These are phyloP conservation scores for Sungouiella thailandica DNA, from an alignment of 805 yeast species.

Conservation along the genomic window DNA sequence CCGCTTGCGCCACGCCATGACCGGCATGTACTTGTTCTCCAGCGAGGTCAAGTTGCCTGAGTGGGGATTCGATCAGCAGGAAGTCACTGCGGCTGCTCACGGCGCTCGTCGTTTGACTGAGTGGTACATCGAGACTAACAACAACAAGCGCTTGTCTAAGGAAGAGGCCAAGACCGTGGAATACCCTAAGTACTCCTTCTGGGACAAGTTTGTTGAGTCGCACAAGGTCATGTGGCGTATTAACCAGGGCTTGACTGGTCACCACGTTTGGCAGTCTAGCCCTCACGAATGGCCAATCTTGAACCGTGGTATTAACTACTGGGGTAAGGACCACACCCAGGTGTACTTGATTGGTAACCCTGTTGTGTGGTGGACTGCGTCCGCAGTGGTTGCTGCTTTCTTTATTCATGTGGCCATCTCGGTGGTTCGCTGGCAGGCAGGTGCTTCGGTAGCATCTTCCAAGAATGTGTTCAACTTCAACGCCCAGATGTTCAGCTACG, in stretches of 20 bases:
- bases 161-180: slow-evolving; percentile 25
- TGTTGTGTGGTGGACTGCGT: slow-evolving; percentile 70
- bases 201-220: slow-evolving; percentile 57
- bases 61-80: slow-evolving; percentile 84
- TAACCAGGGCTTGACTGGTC: slow-evolving; percentile 62
- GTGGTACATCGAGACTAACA: slow-evolving; percentile 75
- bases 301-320: slow-evolving; percentile 75
- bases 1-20: slow-evolving; percentile 73
- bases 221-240: slow-evolving; percentile 76
- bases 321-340: slow-evolving; percentile 58
- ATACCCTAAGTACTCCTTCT: slow-evolving; percentile 51
- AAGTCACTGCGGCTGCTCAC: slow-evolving; percentile 73
- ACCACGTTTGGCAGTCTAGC: slow-evolving; percentile 66
- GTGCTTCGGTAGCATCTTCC: slow-evolving; percentile 37
- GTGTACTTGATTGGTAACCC: slow-evolving; percentile 76
- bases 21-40: slow-evolving; percentile 75
- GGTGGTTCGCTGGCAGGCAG: slow-evolving; percentile 59
- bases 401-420: slow-evolving; percentile 43
- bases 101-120: slow-evolving; percentile 56
- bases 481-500: slow-evolving; percentile 54
- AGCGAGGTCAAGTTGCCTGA: slow-evolving; percentile 69
- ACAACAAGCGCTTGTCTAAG: slow-evolving; percentile 41
- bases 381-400: slow-evolving; percentile 50
- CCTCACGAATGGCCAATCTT: slow-evolving; percentile 76
- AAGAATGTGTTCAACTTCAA: slow-evolving; percentile 61